Base-by-base conservation (phyloP, 345 rosid genomes). In the Acer campestre region DNA sequence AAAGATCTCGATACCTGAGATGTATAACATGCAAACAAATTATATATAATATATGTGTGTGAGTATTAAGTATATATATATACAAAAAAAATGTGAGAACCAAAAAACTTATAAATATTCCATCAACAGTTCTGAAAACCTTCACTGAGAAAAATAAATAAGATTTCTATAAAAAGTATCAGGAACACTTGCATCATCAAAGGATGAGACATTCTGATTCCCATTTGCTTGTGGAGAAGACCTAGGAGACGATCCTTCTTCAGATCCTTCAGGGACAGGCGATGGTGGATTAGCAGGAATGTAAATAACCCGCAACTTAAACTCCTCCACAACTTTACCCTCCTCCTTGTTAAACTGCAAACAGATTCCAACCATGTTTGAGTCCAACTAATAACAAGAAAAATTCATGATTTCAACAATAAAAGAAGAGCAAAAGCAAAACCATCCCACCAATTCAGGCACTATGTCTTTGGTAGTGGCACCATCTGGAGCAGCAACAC, bases 231-330 rank as follows among this genome's bases (percentile, higher is more conserved):
- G 85, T 18, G 65, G 71, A 48, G 95, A 90, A 67, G 86, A 80
- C 64, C 82, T 85, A 2, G 98, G 95, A 67, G 97, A 88, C 68
- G 86, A 82, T 70, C 89, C 98, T 90, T 95, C 98, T 68, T 95
- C 98, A 77, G 98, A 83, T 69, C 91, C 98, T 85, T 93, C 98
- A 0, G 98, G 93, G 64, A 95, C 97, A 63, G 98, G 94, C 1
- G 94, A 93, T 11, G 97, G 98, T 6, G 93, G 98, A 80, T 93
- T 92, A 10, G 92, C 94, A 29, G 93, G 94, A 76, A 92, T 86
- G 82, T 92, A 95, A 49, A 87, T 80, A 48, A 95, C 97, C 75
- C 92, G 88, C 83, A 94, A 76, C 80, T 87, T 94, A 82, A 86
- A 88, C 81, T 94, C 98, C 80, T 90, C 94, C 40, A 95, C 77